Evolutionary conservation across 441 rosid species (phyloP).

Genomic region (Rhodomyrtus psidioides): DNA sequence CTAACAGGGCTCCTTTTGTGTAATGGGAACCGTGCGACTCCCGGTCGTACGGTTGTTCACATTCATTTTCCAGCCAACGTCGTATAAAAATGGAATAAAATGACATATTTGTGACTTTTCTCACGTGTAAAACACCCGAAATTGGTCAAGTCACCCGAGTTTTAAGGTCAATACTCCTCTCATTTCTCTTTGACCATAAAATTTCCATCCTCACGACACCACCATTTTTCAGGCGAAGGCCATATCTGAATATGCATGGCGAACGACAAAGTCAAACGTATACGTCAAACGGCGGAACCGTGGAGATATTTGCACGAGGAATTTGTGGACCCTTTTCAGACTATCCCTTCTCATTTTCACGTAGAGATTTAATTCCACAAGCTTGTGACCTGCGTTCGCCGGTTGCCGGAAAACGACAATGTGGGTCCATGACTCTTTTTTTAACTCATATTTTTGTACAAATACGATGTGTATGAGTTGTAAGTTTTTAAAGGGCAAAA

Average conservation of each 20-base stretch:
- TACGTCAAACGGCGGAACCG: neutral
- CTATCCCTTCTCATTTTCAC: neutral
- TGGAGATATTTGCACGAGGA: neutral
- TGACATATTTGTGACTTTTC: neutral
- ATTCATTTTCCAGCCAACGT: neutral
- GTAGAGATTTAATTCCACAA: neutral
- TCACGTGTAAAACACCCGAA: neutral
- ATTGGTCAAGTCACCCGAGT: neutral
- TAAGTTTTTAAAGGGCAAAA: no score
- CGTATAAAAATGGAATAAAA: neutral
- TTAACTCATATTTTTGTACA: no score
- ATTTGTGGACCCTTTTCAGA: neutral
- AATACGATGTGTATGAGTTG: no score
- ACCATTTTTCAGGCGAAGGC: neutral
- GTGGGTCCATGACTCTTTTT: no score
- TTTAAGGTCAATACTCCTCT: neutral
- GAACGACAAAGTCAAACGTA: neutral
- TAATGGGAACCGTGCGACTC: neutral
- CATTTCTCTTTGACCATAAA: neutral
- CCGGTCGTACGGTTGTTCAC: neutral
- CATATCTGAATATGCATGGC: neutral
- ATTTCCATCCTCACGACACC: neutral
- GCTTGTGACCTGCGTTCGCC: no score
- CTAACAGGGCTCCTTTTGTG: neutral
- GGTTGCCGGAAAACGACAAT: no score